Base-by-base conservation (phyloP, 106 monocot genomes). In the Dendrobium officinale region DNA sequence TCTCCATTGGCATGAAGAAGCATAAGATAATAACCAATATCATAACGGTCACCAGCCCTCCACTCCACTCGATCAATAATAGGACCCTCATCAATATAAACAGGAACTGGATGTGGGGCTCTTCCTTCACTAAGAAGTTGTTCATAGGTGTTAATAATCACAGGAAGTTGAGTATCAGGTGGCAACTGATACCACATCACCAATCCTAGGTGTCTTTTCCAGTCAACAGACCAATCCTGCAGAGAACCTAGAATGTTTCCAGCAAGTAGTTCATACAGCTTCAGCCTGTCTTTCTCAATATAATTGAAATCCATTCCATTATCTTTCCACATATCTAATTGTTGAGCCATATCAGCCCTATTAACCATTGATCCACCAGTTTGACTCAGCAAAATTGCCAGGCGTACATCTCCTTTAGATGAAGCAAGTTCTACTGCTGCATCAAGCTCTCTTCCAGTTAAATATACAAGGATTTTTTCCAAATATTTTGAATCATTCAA, bases 21-120 rank as follows among this genome's bases (percentile, higher is more conserved):
- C 95, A 99, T 95, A 45, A 99, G 88, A 85, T 99, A 99, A 85
- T 95, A 99, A 68, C 91, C 84, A 68, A 99, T 88, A 83, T 99
- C 99, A 80, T 83, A 99, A 20, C 84, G 87, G 40, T 99, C 93
- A 81, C 90, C 95, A 73, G 56, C 58, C 31, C 54, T 87, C 91
- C 90, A 91, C 8, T 84, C 83, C 42, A 83, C 33, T 49, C 41
- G n/a, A 81, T 93, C 85, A 81, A 89, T 94, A 83, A 88, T 45
- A 67, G 87, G 91, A 24, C 88, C 91, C 86, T 99, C 98, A 78
- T 99, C 95, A 67, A 99, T 85, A 77, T 99, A 99, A 81, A 93
- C 86, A 40, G 98, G 95, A 42, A 99, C 93, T 18, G 99, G 99
- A 74, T 89, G 78, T 81, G 99, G 99, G 80, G 84, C 99, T 45